Evolutionary conservation across 2,329 filamentous ascomycete species (phyloP).

Genomic region (Phaeomoniella chlamydospora): DNA sequence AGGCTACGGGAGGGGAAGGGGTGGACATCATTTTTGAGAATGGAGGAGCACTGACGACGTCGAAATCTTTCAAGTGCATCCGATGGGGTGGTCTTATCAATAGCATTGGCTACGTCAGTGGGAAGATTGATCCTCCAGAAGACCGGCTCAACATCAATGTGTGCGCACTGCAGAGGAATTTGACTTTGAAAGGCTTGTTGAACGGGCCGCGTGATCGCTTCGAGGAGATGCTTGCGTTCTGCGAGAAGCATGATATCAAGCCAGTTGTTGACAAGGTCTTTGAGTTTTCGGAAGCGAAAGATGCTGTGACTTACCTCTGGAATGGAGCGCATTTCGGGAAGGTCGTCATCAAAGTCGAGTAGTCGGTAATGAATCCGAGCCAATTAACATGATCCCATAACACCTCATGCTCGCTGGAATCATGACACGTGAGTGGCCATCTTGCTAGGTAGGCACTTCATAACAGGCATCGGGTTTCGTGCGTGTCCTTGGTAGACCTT

Average conservation of each 20-base stretch:
- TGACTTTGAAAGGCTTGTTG: slow-evolving; percentile 43
- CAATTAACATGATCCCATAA: no score
- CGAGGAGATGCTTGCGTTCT: slow-evolving; percentile 21
- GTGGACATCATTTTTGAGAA: slow-evolving; percentile 25
- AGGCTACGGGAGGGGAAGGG: slow-evolving; percentile 16
- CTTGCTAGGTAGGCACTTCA: no score
- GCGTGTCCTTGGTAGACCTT: no score
- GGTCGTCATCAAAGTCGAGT: slow-evolving; percentile 15
- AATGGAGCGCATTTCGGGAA: slow-evolving; percentile 30
- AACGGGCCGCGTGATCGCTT: slow-evolving; percentile 46
- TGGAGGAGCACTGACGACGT: slow-evolving; percentile 22
- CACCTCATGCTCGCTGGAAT: no score
- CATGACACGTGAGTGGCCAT: no score
- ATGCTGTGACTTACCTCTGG: slow-evolving; percentile 27
- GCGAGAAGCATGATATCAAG: slow-evolving; percentile 16
- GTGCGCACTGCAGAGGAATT: slow-evolving; percentile 31
- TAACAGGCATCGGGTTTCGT: no score
- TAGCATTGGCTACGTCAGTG: slow-evolving; percentile 26
- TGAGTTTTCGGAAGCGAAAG: slow-evolving; percentile 24
- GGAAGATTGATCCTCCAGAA: slow-evolving; percentile 14
- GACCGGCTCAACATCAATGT: slow-evolving; percentile 22
- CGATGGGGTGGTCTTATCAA: slow-evolving; percentile 26
- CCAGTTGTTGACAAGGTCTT: slow-evolving; percentile 24
- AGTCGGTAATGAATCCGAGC: no score
- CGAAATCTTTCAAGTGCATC: slow-evolving; percentile 24